Conservation (phyloP, 2,329 filamentous ascomycete genomes). For the Stachybotrys chlorohalonatus region DNA sequence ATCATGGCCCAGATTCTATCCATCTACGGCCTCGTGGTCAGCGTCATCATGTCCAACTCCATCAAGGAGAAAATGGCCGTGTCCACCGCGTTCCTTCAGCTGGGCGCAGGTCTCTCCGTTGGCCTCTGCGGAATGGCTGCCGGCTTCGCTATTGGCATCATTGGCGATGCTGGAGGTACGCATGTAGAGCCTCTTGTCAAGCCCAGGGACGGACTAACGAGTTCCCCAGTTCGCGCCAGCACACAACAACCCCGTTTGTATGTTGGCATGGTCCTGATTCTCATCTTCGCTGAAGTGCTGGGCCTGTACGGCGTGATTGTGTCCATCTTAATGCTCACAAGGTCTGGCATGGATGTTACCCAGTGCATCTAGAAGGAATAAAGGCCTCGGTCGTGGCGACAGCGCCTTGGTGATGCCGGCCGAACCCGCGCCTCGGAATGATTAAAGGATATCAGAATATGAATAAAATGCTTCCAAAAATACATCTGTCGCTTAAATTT, state of each 20-base stretch:
- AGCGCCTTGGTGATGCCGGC: not conserved
- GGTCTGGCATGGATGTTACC: conserved; percentile 27
- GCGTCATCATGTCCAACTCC: conserved; percentile 32
- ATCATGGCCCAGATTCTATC: conserved; percentile 40
- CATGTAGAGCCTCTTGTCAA: not conserved
- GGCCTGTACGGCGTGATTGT: conserved; percentile 38
- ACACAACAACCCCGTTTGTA: conserved; percentile 38
- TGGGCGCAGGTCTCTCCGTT: conserved; percentile 33
- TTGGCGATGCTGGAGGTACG: conserved; percentile 35
- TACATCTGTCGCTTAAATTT: conserved; percentile 7
- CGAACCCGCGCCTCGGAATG: not conserved
- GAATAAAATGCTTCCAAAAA: conserved; percentile 12
- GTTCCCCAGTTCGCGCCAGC: conserved; percentile 29
- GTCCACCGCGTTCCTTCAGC: conserved; percentile 32
- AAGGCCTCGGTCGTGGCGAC: not conserved
- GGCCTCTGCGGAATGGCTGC: conserved; percentile 35
- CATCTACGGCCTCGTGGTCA: conserved; percentile 36
- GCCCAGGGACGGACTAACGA: not conserved
- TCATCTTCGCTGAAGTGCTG: conserved; percentile 38
- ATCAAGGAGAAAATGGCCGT: conserved; percentile 31
- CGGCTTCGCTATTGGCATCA: conserved; percentile 36
- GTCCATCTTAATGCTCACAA: conserved; percentile 38
- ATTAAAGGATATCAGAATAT: conserved; percentile 16
- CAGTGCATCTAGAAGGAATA: conserved; percentile 19
- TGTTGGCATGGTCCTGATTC: conserved; percentile 36